These are phyloP conservation scores for Aspergillus quadricinctus DNA, from an alignment of 2,329 filamentous ascomycete species.

Conservation along the genomic window DNA sequence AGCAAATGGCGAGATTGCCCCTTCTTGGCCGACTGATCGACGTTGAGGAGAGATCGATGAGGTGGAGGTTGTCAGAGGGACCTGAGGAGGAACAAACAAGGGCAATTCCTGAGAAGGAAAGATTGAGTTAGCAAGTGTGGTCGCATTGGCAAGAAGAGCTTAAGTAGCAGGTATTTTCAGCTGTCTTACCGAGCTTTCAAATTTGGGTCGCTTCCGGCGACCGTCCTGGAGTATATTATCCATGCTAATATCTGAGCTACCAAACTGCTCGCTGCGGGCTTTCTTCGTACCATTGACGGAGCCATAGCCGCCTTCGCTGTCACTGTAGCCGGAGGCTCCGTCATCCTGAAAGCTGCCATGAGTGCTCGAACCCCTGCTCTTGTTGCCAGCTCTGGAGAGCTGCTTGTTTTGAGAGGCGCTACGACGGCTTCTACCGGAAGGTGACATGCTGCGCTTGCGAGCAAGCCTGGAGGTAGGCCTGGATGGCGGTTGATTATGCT, in stretches of 20 bases:
- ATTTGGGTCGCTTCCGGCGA: conserved; percentile 88
- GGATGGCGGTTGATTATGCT: conserved; percentile 59
- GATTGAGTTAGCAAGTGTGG: conserved; percentile 6
- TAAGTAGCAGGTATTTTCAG: conserved; percentile 9
- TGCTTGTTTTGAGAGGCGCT: conserved; percentile 74
- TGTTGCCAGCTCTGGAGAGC: conserved; percentile 62
- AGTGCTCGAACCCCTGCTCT: conserved; percentile 61
- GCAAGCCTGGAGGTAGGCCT: conserved; percentile 67
- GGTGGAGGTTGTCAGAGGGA: conserved; percentile 90
- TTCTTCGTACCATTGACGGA: conserved; percentile 69
- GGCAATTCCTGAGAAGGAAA: conserved; percentile 71
- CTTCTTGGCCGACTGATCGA: conserved; percentile 69
- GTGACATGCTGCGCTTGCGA: conserved; percentile 75
- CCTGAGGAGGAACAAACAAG: conserved; percentile 88
- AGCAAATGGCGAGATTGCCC: conserved; percentile 64
- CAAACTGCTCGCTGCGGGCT: conserved; percentile 75
- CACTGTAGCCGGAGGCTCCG: conserved; percentile 71
- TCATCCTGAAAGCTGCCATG: conserved; percentile 64
- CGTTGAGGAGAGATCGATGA: conserved; percentile 93
- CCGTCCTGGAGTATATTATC: conserved; percentile 98
- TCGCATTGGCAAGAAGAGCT: conserved; percentile 18
- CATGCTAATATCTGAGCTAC: conserved; percentile 93
- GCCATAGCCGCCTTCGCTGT: conserved; percentile 74
- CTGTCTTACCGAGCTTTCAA: conserved; percentile 86
- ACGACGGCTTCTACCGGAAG: conserved; percentile 64